Evolutionary conservation across 371 early-diverging fungal genomes (phyloP).

Genomic region (Chytridium lagenaria): DNA sequence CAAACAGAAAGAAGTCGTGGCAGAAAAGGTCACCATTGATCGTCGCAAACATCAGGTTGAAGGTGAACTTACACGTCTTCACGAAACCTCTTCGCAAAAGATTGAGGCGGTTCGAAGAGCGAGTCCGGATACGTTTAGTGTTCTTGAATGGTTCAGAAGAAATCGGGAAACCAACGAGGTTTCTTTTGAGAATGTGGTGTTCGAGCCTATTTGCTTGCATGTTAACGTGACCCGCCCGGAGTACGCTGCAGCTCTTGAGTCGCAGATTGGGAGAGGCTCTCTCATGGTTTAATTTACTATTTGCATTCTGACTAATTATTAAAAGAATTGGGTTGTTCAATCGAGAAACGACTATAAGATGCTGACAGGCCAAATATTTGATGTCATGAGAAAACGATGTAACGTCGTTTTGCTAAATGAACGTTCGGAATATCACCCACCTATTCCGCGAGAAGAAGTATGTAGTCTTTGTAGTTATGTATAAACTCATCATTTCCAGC

Average conservation of each 20-base stretch:
- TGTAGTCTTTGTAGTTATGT: too few species aligned
- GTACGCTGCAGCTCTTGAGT: conserved; percentile 72
- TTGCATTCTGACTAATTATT: conserved; percentile 1
- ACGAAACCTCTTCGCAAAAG: conserved; percentile 36
- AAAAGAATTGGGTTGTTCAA: conserved; percentile 80
- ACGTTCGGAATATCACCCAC: background rate
- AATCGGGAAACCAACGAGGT: conserved; percentile 55
- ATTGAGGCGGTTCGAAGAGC: conserved; percentile 25
- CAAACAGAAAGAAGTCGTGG: conserved; percentile 13
- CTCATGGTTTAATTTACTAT: conserved; percentile 24
- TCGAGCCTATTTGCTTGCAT: conserved; percentile 70
- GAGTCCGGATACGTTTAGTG: conserved; percentile 62
- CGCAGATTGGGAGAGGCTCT: conserved; percentile 32
- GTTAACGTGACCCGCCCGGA: conserved; percentile 69
- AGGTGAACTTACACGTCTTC: conserved; percentile 36
- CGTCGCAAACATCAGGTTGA: conserved; percentile 49
- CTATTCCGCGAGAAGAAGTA: background rate
- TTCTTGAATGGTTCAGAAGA: conserved; percentile 47
- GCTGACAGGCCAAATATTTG: conserved; percentile 68
- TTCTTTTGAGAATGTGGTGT: conserved; percentile 72
- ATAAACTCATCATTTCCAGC: too few species aligned
- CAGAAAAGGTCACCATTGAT: conserved; percentile 24
- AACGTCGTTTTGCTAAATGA: conserved; percentile 27
- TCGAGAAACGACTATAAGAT: conserved; percentile 74
- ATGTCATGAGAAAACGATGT: conserved; percentile 59